Percentiles rank a stretch among this genome's conserved stretches.
Evolutionary conservation across 1,284 basidiomycete genomes (phyloP).

Genomic region (Cutaneotrichosporon sp.): DNA sequence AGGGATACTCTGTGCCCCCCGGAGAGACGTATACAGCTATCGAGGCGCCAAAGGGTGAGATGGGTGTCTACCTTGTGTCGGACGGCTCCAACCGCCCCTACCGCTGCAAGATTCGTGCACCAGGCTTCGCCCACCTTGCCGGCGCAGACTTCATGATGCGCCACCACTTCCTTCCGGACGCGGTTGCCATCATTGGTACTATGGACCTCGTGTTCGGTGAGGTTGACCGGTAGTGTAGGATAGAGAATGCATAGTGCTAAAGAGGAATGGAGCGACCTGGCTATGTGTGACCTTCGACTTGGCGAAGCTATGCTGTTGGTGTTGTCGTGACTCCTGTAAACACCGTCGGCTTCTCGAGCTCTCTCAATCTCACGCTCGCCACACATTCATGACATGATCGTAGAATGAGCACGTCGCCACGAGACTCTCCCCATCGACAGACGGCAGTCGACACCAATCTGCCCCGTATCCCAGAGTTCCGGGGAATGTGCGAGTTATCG

Average conservation of each 20-base stretch:
- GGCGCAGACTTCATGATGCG: slow-evolving; percentile 85
- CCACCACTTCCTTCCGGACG: slow-evolving; percentile 84
- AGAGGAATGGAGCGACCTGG: neutral
- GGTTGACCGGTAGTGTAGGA: slow-evolving; percentile 50
- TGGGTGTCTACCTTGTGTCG: slow-evolving; percentile 93
- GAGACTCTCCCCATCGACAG: slow-evolving; percentile 43
- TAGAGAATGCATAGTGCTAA: slow-evolving; percentile 19
- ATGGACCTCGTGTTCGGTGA: slow-evolving; percentile 79
- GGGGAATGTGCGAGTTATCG: slow-evolving; percentile 65
- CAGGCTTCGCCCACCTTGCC: slow-evolving; percentile 87
- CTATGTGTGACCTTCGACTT: too few relatives aligned
- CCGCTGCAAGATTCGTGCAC: slow-evolving; percentile 88
- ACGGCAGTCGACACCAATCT: slow-evolving; percentile 72
- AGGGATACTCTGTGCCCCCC: slow-evolving; percentile 96
- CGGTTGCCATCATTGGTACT: slow-evolving; percentile 88
- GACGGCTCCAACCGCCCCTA: slow-evolving; percentile 91
- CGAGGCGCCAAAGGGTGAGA: slow-evolving; percentile 98
- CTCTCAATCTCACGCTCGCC: slow-evolving; percentile 67
- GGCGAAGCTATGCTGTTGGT: too few relatives aligned
- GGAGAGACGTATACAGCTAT: slow-evolving; percentile 96
- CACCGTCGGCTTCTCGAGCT: too few relatives aligned
- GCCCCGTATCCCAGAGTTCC: slow-evolving; percentile 86
- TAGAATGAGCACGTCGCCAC: slow-evolving; percentile 95
- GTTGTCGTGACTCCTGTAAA: too few relatives aligned
- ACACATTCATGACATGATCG: slow-evolving; percentile 77